A percentile compares a stretch with the other conserved stretches of the same genome.
Conservation (phyloP, 1,284 basidiomycete species). For the Cutaneotrichosporon cutaneum region DNA sequence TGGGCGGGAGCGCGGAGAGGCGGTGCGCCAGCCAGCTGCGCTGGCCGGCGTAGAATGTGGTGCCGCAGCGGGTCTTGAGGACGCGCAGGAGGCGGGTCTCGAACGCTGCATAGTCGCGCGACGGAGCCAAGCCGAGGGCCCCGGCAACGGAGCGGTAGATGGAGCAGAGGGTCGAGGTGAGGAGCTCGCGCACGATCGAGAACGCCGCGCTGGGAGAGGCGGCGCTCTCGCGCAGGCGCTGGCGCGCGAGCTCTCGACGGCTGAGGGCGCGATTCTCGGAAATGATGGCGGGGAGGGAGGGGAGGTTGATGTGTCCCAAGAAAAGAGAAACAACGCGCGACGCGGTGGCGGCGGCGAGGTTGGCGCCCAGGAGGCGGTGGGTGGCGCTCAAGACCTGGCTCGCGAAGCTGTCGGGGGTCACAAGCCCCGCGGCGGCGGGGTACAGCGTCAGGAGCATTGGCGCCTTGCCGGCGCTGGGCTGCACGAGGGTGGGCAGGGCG, state of each 20-base stretch:
- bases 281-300: conserved; percentile 40
- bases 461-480: conserved; percentile 28
- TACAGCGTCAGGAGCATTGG: conserved; percentile 47
- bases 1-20: conserved; percentile 29
- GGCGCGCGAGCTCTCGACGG: conserved; percentile 35
- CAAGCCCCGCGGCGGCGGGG: conserved; percentile 42
- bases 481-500: conserved; percentile 46
- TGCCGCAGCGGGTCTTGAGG: conserved; percentile 29
- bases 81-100: conserved; percentile 37
- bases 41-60: conserved; percentile 34
- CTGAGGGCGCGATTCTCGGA: conserved; percentile 31
- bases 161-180: conserved; percentile 9
- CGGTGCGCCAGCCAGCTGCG: conserved; percentile 35
- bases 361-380: conserved; percentile 42
- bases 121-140: conserved; percentile 30
- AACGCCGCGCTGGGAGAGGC: conserved; percentile 29
- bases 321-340: conserved; percentile 41
- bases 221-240: conserved; percentile 27
- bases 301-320: conserved; percentile 41
- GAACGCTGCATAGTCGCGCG: conserved; percentile 38
- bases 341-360: conserved; percentile 37
- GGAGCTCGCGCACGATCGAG: conserved; percentile 39
- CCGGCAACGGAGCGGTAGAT: conserved; percentile 22
- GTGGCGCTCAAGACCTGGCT: conserved; percentile 44
- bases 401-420: conserved; percentile 45